Percentiles rank a stretch among this genome's conserved stretches.
These are phyloP conservation scores for Pichia pseudocactophila DNA, from an alignment of 805 yeast species.

Conservation along the genomic window DNA sequence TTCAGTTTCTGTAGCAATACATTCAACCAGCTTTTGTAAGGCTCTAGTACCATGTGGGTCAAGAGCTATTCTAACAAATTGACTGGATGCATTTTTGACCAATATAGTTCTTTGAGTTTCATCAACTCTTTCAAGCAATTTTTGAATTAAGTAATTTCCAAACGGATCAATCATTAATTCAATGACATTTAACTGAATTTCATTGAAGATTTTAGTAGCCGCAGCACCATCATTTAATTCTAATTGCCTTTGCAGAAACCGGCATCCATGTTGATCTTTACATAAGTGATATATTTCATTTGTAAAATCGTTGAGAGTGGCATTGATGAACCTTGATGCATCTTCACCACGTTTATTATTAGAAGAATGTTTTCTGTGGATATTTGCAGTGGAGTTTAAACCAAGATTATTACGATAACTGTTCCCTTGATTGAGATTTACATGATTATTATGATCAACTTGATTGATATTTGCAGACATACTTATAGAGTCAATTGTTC, in stretches of 20 bases:
- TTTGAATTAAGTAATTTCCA: slow-evolving; percentile 94
- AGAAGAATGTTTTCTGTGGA: slow-evolving; percentile 28
- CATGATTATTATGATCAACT: neutral
- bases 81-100: slow-evolving; percentile 63
- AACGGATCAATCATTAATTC: slow-evolving; percentile 93
- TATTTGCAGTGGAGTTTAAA: slow-evolving; percentile 25
- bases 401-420: slow-evolving; percentile 14
- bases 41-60: slow-evolving; percentile 97
- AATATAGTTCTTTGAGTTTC: slow-evolving; percentile 61
- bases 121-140: slow-evolving; percentile 68
- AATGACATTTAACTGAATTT: slow-evolving; percentile 66
- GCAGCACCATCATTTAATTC: slow-evolving; percentile 55
- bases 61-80: slow-evolving; percentile 70
- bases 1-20: slow-evolving; percentile 64
- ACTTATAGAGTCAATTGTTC: neutral
- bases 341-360: slow-evolving; percentile 46
- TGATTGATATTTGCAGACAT: neutral
- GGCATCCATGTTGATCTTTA: slow-evolving; percentile 94
- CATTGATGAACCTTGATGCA: slow-evolving; percentile 59
- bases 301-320: slow-evolving; percentile 56
- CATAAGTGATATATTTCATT: slow-evolving; percentile 75
- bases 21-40: slow-evolving; percentile 83
- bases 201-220: slow-evolving; percentile 70
- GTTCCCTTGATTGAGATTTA: neutral
- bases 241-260: slow-evolving; percentile 82